Evolutionary conservation across 2,329 filamentous ascomycete genomes (phyloP).

Genomic region (Tolypocladium inflatum): DNA sequence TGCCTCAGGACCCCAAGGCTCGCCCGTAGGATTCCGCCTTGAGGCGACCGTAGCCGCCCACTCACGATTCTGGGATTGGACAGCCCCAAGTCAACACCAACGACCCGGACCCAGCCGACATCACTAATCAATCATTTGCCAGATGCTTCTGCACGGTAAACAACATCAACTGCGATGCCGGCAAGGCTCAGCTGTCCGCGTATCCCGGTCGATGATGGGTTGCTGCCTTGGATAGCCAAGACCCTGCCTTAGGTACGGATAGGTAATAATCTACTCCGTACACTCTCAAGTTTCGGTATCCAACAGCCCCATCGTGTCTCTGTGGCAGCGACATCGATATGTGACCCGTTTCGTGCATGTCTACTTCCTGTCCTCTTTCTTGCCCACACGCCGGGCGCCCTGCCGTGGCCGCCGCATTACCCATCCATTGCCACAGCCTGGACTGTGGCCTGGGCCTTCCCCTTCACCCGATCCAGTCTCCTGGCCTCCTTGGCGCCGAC

Average conservation of each 20-base stretch:
- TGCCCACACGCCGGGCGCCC: background rate
- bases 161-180: background rate
- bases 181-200: background rate
- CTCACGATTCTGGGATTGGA: background rate
- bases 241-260: background rate
- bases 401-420: background rate
- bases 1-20: slow-evolving; percentile 1
- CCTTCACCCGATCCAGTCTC: slow-evolving; percentile 27
- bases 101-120: background rate
- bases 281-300: background rate
- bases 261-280: background rate
- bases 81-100: background rate
- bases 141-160: background rate
- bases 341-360: background rate
- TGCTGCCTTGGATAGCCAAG: background rate
- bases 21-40: slow-evolving; percentile 8
- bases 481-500: slow-evolving; percentile 37
- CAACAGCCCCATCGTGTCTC: background rate
- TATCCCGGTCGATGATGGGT: background rate
- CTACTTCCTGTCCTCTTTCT: background rate
- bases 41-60: slow-evolving; percentile 8
- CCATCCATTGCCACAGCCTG: slow-evolving; percentile 7
- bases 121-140: background rate
- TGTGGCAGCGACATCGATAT: background rate
- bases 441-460: slow-evolving; percentile 22